These are phyloP conservation scores for Colletotrichum somersetense DNA, from an alignment of 2,329 filamentous ascomycete species.

Conservation along the genomic window DNA sequence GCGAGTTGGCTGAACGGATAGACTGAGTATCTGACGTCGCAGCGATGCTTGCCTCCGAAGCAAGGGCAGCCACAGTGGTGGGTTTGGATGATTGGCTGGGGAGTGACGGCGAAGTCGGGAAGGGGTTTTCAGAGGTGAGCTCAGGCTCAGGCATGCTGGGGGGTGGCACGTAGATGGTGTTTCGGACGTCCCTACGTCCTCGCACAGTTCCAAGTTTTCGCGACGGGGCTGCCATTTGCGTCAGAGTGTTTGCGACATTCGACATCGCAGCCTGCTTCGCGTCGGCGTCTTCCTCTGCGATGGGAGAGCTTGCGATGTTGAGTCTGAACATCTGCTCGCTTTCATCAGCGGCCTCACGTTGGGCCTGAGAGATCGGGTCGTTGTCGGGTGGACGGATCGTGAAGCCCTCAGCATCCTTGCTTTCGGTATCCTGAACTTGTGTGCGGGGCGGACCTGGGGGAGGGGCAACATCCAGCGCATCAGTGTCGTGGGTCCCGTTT, in stretches of 20 bases:
- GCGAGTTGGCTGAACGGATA: slow-evolving; percentile 87
- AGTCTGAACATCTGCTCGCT: slow-evolving; percentile 80
- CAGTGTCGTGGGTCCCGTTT: slow-evolving; percentile 62
- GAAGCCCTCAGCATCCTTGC: slow-evolving; percentile 81
- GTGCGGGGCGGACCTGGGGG: slow-evolving; percentile 65
- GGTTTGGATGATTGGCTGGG: slow-evolving; percentile 53
- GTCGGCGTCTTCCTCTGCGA: slow-evolving; percentile 81
- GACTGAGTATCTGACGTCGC: slow-evolving; percentile 87
- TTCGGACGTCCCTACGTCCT: slow-evolving; percentile 90
- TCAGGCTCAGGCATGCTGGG: slow-evolving; percentile 53
- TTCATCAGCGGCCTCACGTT: slow-evolving; percentile 74
- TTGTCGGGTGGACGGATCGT: slow-evolving; percentile 75
- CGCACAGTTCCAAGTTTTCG: slow-evolving; percentile 82
- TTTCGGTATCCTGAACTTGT: slow-evolving; percentile 53
- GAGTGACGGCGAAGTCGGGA: slow-evolving; percentile 55
- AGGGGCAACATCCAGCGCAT: slow-evolving; percentile 65
- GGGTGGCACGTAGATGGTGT: slow-evolving; percentile 84
- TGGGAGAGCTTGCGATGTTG: slow-evolving; percentile 82
- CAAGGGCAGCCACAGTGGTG: slow-evolving; percentile 66
- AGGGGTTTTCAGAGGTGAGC: slow-evolving; percentile 50
- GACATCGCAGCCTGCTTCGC: slow-evolving; percentile 80
- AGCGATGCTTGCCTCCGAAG: slow-evolving; percentile 72
- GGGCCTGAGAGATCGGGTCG: slow-evolving; percentile 78
- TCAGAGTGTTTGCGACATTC: slow-evolving; percentile 80
- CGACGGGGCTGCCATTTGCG: slow-evolving; percentile 72